phyloP scores from a whole-genome alignment of 2,329 filamentous ascomycete species.

The Stemphylium vesicarium region DNA sequence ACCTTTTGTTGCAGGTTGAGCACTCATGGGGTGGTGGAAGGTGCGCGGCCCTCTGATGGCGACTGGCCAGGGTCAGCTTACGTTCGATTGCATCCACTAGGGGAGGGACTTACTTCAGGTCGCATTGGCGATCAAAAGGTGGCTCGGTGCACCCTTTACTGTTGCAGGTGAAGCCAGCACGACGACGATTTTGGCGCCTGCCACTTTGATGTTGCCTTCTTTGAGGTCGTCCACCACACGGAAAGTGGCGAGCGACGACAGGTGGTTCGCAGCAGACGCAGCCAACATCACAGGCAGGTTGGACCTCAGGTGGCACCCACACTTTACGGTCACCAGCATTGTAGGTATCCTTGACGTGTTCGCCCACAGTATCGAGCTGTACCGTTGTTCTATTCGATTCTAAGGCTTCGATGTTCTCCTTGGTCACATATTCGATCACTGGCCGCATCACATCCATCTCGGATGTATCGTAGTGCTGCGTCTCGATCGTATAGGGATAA shows the following conservation, averaged over 20 bases:
- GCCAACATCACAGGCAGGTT: constrained; percentile 33
- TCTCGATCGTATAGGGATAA: not conserved
- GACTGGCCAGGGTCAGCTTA: constrained; percentile 28
- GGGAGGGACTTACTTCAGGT: constrained; percentile 40
- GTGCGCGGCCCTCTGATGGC: constrained; percentile 42
- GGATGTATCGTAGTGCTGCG: constrained; percentile 8
- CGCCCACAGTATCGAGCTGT: constrained; percentile 32
- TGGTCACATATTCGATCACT: constrained; percentile 14
- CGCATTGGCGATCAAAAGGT: constrained; percentile 41
- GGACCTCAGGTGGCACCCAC: constrained; percentile 8
- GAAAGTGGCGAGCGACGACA: no score
- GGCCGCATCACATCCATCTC: constrained; percentile 10
- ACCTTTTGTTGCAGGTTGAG: constrained; percentile 35
- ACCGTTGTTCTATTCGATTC: constrained; percentile 39
- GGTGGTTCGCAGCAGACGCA: constrained; percentile 29
- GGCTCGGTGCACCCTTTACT: constrained; percentile 28
- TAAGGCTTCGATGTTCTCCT: constrained; percentile 20
- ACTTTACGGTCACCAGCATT: constrained; percentile 36
- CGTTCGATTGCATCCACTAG: not conserved
- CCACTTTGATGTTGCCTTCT: no score
- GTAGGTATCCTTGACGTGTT: constrained; percentile 38
- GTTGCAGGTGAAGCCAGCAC: constrained; percentile 35
- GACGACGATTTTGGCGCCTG: constrained; percentile 28
- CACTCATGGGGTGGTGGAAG: constrained; percentile 43
- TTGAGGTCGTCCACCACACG: no score